Base-by-base conservation (phyloP, 768 basidiomycete species). In the Fibroporia radiculosa region DNA sequence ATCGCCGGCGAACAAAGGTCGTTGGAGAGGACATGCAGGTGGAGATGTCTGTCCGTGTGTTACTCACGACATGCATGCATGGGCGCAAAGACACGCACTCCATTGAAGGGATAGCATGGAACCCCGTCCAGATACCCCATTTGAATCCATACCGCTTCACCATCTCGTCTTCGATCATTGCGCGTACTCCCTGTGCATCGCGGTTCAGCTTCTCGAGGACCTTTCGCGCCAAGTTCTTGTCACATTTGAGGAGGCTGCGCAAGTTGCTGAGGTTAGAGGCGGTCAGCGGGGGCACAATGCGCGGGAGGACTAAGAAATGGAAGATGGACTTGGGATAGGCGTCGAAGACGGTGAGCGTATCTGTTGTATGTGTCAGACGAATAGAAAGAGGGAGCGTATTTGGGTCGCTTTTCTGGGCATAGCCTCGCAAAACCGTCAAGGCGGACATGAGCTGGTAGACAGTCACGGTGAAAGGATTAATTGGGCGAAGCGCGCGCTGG, bases 61-160 rank as follows among this genome's bases (percentile, higher is more conserved):
- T 3, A 23, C 40, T 43, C 16, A 42, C 16, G 22, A 4, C 18
- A 26, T 36, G 34, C 32, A 32, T 1, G 20, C 29, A 24, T 28
- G 32, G 22, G n/a, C 23, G 18, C 16, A 16, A 20, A 16, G 20
- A 23, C 19, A 73, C 85, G 54, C 59, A 92, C 92, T 77, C 74
- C 85, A 95, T 84, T 20, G 90, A 92, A 12, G 86, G 87, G 13
- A 74, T 71, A 1, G 79, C 84, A 62, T 96, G 93, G 60, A 96
- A 93, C 3, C 93, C 93, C 5, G 69, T 71, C 77, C 80, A 82
- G 32, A 93, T 69, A 27, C 67, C 72, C 85, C 88, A 89, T 50
- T 74, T 78, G 63, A 82, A 87, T 13, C 82, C 81, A 54, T 78
- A 82, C n/a, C 70, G 69, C 49, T 70, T 70, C 33, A 75, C 48